These are phyloP conservation scores for Perkinsus chesapeaki DNA, from an alignment of 169 alveolate species.

Conservation along the genomic window DNA sequence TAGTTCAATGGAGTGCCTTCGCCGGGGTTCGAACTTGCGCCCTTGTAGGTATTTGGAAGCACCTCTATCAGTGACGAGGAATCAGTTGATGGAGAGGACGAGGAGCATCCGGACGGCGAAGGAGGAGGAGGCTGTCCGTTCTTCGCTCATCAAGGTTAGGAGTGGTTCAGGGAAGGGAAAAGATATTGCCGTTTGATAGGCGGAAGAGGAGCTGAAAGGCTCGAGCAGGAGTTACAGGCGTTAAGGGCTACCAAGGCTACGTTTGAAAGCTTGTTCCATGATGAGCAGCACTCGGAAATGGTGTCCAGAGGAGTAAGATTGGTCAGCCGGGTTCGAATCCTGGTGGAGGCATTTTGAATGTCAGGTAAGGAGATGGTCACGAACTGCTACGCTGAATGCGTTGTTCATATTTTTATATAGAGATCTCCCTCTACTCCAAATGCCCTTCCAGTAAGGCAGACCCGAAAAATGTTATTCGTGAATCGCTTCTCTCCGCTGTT, in stretches of 20 bases:
- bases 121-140: background rate
- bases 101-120: background rate
- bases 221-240: background rate
- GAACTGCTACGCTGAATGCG: slow-evolving; percentile 6
- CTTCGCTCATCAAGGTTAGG: background rate
- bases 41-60: background rate
- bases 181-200: background rate
- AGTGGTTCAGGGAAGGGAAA: background rate
- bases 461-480: background rate
- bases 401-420: slow-evolving; percentile 11
- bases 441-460: background rate
- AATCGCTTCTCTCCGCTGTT: background rate
- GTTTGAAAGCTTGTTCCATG: background rate
- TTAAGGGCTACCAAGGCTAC: background rate
- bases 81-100: background rate
- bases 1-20: background rate
- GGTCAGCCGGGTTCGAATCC: background rate
- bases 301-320: background rate
- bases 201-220: background rate
- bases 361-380: slow-evolving; percentile 15
- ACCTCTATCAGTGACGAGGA: background rate
- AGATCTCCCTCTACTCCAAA: background rate
- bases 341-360: background rate
- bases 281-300: slow-evolving; percentile 5
- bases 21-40: too few relatives aligned